Evolutionary conservation across 2,329 filamentous ascomycete species (phyloP).

Genomic region (Apiospora koreana): DNA sequence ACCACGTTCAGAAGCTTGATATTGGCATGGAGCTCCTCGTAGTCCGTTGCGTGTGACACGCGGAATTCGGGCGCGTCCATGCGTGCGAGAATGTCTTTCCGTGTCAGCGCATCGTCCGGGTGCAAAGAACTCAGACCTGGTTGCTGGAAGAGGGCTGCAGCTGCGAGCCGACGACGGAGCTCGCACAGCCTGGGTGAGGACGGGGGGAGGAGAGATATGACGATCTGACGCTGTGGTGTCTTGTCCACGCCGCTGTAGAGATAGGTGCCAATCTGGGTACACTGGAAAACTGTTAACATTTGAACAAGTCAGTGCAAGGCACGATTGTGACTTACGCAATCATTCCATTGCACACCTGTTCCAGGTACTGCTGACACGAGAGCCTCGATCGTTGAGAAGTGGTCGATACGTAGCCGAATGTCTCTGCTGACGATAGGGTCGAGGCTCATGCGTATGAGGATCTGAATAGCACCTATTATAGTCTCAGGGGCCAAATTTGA

Average conservation of each 20-base stretch:
- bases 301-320: neutral
- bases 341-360: constrained; percentile 37
- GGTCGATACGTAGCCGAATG: constrained; percentile 23
- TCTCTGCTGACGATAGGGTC: constrained; percentile 46
- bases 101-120: constrained; percentile 42
- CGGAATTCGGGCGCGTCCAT: constrained; percentile 52
- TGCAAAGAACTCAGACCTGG: constrained; percentile 40
- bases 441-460: constrained; percentile 56
- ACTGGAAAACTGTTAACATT: constrained; percentile 39
- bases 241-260: constrained; percentile 49
- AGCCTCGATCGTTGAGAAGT: constrained; percentile 38
- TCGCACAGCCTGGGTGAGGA: constrained; percentile 52
- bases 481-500: constrained; percentile 35
- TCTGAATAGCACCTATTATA: constrained; percentile 41
- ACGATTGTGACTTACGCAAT: constrained; percentile 40
- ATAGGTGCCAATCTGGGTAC: constrained; percentile 47
- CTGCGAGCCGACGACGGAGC: constrained; percentile 66
- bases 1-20: constrained; percentile 72
- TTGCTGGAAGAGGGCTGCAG: constrained; percentile 62
- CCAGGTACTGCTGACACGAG: constrained; percentile 45
- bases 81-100: constrained; percentile 47
- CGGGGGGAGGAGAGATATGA: constrained; percentile 61
- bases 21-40: constrained; percentile 64
- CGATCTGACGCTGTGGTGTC: constrained; percentile 54
- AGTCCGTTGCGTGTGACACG: constrained; percentile 62